Base-by-base conservation (phyloP, 306 rosid species). In the Cyamopsis tetragonoloba region DNA sequence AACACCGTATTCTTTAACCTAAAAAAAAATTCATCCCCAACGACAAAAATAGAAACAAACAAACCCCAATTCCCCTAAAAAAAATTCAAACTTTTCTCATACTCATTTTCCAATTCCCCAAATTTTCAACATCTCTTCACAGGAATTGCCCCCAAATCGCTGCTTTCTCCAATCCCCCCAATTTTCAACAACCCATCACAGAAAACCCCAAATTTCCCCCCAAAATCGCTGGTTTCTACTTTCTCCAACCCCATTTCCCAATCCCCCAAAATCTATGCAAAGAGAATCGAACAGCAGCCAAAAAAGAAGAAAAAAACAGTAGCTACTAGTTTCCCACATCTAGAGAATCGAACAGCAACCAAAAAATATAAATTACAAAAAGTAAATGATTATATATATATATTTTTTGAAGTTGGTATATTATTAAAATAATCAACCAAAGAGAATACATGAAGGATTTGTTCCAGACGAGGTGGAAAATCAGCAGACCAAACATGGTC, bases 61-160 rank as follows among this genome's bases (percentile, higher is more conserved):
- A 31, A 53, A 17, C 27, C 72, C 47, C 31, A 68, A 23, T 24
- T 27, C 6, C 35, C 49, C 62, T 62, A n/a, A 41, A 13, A 6
- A 41, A 64, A 64, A 32, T 49, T 13, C 39, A 34, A 3, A 15
- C 69, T 8, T 62, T 62, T 11, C 11, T 42, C 62, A 4, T 23
- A 68, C 73, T 41, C 54, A 68, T 42, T 42, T 38, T 3, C 59
- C 60, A 35, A 53, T 30, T 20, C n/a, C 71, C 34, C 66, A n/a
- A n/a, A n/a, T n/a, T n/a, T n/a, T n/a, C n/a, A n/a, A n/a, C n/a
- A n/a, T n/a, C n/a, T n/a, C n/a, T n/a, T n/a, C n/a, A n/a, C n/a
- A n/a, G n/a, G n/a, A n/a, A n/a, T n/a, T n/a, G n/a, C n/a, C n/a
- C n/a, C n/a, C n/a, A n/a, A n/a, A n/a, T n/a, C n/a, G n/a, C n/a